Conservation (phyloP, 2,329 filamentous ascomycete genomes). For the Fusarium sp. region DNA sequence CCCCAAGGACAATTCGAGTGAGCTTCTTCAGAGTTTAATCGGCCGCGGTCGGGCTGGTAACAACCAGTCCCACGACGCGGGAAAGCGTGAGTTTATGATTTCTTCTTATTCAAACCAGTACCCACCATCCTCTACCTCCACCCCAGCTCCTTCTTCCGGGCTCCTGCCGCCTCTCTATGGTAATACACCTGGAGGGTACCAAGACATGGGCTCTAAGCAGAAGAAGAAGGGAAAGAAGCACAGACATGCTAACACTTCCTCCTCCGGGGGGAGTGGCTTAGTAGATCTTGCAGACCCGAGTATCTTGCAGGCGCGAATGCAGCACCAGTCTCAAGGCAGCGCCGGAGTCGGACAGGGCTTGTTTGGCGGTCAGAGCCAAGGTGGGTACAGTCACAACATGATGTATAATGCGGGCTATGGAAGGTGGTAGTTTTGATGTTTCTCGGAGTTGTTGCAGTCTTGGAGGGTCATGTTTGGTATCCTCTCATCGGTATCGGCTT, state of each 20-base stretch:
- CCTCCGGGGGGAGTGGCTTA: constrained; percentile 98
- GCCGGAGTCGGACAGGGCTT: constrained; percentile 87
- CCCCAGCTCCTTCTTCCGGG: constrained; percentile 87
- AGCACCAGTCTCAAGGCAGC: constrained; percentile 84
- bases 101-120: constrained; percentile 91
- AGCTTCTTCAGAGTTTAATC: constrained; percentile 81
- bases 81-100: constrained; percentile 99
- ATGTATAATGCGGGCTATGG: constrained; percentile 79
- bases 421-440: constrained; percentile 65
- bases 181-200: constrained; percentile 82
- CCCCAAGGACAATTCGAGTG: constrained; percentile 73
- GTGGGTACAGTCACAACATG: constrained; percentile 91
- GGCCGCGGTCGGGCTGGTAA: constrained; percentile 73
- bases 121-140: constrained; percentile 80
- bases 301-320: constrained; percentile 97
- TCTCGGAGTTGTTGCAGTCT: constrained; percentile 25
- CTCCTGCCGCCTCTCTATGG: constrained; percentile 93
- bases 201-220: constrained; percentile 94
- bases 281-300: constrained; percentile 99
- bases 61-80: constrained; percentile 79
- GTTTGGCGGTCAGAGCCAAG: constrained; percentile 88
- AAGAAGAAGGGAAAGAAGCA: constrained; percentile 99
- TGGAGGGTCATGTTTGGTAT: constrained; percentile 35
- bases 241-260: constrained; percentile 99
- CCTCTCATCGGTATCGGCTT: constrained; percentile 34